These are phyloP conservation scores for Hibiscus mutabilis DNA, from an alignment of 345 rosid genomes.

Conservation along the genomic window DNA sequence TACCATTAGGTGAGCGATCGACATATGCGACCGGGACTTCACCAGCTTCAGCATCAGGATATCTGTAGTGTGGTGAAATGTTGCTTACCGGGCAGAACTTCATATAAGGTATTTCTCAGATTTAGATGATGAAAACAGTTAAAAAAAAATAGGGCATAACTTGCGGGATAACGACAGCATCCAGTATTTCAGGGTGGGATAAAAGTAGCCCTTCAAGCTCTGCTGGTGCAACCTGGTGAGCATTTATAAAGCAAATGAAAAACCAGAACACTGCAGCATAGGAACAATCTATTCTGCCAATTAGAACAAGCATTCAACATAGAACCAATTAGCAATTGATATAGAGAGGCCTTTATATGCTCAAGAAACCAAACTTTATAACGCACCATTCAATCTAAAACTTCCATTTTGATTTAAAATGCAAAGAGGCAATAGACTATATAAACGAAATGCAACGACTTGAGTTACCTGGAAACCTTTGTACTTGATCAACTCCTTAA, in stretches of 20 bases:
- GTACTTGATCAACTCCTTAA: slow-evolving; percentile 74
- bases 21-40: slow-evolving; percentile 88
- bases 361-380: too few species aligned
- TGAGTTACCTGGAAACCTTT: slow-evolving; percentile 79
- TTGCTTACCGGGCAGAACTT: background rate
- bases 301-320: background rate
- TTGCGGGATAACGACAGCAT: slow-evolving; percentile 92
- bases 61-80: slow-evolving; percentile 28
- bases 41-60: slow-evolving; percentile 90
- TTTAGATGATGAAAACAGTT: background rate
- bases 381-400: too few species aligned
- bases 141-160: slow-evolving; percentile 13
- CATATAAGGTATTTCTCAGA: background rate
- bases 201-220: slow-evolving; percentile 94
- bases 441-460: too few species aligned
- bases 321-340: too few species aligned
- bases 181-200: slow-evolving; percentile 75
- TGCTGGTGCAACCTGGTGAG: slow-evolving; percentile 83
- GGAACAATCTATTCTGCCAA: background rate
- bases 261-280: background rate
- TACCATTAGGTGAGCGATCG: slow-evolving; percentile 56
- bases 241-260: slow-evolving; percentile 7
- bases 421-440: too few species aligned
- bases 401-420: slow-evolving; percentile 18
- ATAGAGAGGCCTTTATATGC: too few species aligned